A percentile compares a stretch with the other conserved stretches of the same genome.
phyloP scores from a whole-genome alignment of 176 grass and related monocot genomes.

The Panicum miliaceum region DNA sequence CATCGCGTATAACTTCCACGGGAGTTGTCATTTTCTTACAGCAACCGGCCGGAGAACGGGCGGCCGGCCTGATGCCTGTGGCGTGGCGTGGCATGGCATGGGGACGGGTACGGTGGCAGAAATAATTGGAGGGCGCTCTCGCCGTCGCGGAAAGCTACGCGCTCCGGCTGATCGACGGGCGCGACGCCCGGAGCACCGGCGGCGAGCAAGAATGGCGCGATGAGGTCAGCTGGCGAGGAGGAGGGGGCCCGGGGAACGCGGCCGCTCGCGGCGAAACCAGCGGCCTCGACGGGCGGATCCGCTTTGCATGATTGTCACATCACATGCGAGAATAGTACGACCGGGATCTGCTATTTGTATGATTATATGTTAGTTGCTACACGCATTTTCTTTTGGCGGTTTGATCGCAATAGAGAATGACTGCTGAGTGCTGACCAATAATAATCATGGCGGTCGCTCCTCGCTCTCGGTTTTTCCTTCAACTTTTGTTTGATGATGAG shows the following conservation, averaged over 20 bases:
- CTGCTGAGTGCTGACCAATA: slow-evolving; percentile 1
- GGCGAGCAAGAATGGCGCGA: too few species aligned
- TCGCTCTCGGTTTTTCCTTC: background rate
- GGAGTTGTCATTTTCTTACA: slow-evolving; percentile 46
- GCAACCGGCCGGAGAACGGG: slow-evolving; percentile 14
- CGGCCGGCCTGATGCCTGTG: background rate
- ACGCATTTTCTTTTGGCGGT: background rate
- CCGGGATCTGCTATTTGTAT: slow-evolving; percentile 13
- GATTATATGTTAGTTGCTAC: background rate
- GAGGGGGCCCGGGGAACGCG: background rate
- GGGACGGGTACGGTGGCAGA: too few species aligned
- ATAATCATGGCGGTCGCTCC: background rate
- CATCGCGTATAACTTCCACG: slow-evolving; percentile 29
- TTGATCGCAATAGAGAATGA: slow-evolving; percentile 34
- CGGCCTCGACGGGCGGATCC: background rate
- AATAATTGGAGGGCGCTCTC: too few species aligned
- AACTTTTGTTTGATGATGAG: background rate
- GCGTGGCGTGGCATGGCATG: too few species aligned
- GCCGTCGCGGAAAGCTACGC: too few species aligned
- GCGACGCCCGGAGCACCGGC: too few species aligned
- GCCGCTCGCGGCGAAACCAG: slow-evolving; percentile 26
- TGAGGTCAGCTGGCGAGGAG: too few species aligned
- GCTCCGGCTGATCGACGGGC: too few species aligned
- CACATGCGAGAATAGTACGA: slow-evolving; percentile 26
- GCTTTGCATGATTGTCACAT: slow-evolving; percentile 13